Base-by-base conservation (phyloP, 2,329 filamentous ascomycete genomes). In the Chaetoscypha palmicola region DNA sequence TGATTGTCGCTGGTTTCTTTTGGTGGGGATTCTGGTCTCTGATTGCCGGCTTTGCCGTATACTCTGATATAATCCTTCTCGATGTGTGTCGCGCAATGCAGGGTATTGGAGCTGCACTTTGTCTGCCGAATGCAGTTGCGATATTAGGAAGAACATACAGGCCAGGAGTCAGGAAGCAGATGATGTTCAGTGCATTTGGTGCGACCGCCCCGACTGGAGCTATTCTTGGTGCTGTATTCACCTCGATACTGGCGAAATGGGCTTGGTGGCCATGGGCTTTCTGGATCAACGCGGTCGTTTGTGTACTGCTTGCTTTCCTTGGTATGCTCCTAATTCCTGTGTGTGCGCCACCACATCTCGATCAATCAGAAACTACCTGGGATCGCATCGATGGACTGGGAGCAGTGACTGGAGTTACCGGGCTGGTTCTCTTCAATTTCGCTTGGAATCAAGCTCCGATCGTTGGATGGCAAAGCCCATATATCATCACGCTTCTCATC, bases 401-500 rank as follows among this genome's bases (percentile, higher is more conserved):
- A 9, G 66, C 66, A 4, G 46, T 64, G 3, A 62, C 66, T 3
- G 74, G 74, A 4, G 66, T 77, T 4, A 62, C 63, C 2, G 71
- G 67, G 5, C 64, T 76, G 44, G 65, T 77, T 2, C 64, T 76
- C n/a, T 65, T 77, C 51, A 74, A 77, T 44, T 72, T 78, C 40
- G 71, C 73, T 0, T 72, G 73, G 61, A 78, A 76, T 24, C 56
- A 59, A 47, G 58, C 53, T 12, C 54, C 51, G 8, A 32, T 47
- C 20, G 43, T 50, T 21, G 49, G 51, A 4, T 54, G 51, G 51
- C 20, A 17, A 9, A 45, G 33, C 20, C 45, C 47, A n/a, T 52
- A 54, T 35, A 45, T 42, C 9, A 46, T 46, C 24, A 65, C 73
- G 0, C 62, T 74, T 1, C 64, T 86, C 0, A 71, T 83, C 28